Evolutionary conservation across 768 basidiomycete genomes (phyloP).

Genomic region (Pulveroboletus sp.): DNA sequence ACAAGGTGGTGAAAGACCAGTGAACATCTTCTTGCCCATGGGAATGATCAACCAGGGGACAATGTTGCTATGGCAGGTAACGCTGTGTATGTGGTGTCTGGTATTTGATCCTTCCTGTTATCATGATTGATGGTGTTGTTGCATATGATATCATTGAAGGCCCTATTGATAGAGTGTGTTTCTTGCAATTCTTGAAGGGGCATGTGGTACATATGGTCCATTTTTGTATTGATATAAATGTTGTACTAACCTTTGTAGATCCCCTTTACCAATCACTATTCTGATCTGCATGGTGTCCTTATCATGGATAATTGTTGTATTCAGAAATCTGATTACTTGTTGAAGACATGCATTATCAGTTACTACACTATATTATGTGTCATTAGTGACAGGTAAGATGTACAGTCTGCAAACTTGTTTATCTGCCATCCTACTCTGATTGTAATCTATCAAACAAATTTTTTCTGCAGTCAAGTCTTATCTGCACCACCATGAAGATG

Average conservation of each 20-base stretch:
- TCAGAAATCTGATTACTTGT: constrained; percentile 20
- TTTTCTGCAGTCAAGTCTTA: background rate
- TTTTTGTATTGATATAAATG: background rate
- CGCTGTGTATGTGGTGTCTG: constrained; percentile 8
- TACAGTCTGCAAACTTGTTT: too few species aligned
- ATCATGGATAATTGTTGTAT: constrained; percentile 27
- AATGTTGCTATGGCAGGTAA: background rate
- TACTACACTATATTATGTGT: too few species aligned
- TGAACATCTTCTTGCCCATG: background rate
- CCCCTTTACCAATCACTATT: constrained; percentile 2
- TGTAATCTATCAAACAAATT: constrained; percentile 7
- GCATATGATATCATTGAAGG: constrained; percentile 15
- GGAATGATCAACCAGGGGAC: background rate
- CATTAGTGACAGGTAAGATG: too few species aligned
- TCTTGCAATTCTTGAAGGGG: constrained; percentile 9
- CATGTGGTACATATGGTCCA: constrained; percentile 1
- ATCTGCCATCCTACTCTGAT: too few species aligned
- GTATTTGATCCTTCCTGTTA: constrained; percentile 17
- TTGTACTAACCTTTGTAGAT: background rate
- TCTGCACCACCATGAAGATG: background rate
- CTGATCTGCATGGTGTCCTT: constrained; percentile 5
- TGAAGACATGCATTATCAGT: constrained; percentile 20
- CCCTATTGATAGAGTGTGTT: constrained; percentile 1
- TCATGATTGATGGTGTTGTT: constrained; percentile 17
- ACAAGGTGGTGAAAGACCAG: constrained; percentile 16